Evolutionary conservation across 345 rosid species (phyloP).

Genomic region (Passiflora organensis): DNA sequence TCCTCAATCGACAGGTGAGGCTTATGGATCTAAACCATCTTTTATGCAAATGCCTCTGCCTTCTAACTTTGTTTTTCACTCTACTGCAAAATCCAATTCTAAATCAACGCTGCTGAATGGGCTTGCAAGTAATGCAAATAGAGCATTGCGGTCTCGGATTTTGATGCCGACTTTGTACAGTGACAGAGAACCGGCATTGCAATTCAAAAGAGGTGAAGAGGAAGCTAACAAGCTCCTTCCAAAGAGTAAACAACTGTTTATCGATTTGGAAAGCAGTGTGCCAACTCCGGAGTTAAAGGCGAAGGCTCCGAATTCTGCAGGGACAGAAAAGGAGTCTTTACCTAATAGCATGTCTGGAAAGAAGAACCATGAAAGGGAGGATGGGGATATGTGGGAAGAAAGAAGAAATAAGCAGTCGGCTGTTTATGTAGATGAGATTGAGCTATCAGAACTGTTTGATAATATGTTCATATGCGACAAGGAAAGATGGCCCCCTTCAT

Average conservation of each 20-base stretch:
- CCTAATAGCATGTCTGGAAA: constrained; percentile 20
- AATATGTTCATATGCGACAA: constrained; percentile 31
- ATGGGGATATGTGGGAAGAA: constrained; percentile 27
- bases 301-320: constrained; percentile 9
- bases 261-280: constrained; percentile 25
- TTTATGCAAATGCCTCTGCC: constrained; percentile 26
- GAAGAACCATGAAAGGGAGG: constrained; percentile 30
- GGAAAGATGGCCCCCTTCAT: too few species aligned
- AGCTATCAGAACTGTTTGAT: constrained; percentile 42
- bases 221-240: constrained; percentile 94
- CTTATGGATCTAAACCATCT: constrained; percentile 10
- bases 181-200: constrained; percentile 47
- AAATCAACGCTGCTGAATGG: constrained; percentile 15
- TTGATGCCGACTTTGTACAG: constrained; percentile 46
- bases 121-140: constrained; percentile 17
- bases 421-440: constrained; percentile 36
- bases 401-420: constrained; percentile 49
- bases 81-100: constrained; percentile 29
- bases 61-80: constrained; percentile 42
- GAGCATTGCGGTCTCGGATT: constrained; percentile 22
- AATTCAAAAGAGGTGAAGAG: constrained; percentile 69
- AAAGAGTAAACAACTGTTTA: constrained; percentile 35
- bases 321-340: constrained; percentile 10
- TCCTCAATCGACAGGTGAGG: constrained; percentile 32
- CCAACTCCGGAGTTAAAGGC: constrained; percentile 5